Evolutionary conservation across 2,329 filamentous ascomycete species (phyloP).

Genomic region (Microdochium nivale): DNA sequence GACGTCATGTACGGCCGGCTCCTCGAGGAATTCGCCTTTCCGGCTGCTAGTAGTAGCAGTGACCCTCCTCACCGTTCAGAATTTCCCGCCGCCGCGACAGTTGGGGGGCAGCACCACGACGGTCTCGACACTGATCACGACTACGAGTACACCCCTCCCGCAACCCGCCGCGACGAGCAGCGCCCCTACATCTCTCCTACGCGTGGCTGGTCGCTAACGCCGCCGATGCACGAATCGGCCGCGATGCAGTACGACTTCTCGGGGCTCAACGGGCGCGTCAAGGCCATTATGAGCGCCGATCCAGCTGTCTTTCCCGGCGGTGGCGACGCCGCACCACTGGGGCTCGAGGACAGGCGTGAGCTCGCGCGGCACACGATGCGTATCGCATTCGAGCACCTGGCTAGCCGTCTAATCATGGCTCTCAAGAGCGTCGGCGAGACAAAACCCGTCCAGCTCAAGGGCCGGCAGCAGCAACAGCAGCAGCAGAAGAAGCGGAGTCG

Average conservation of each 20-base stretch:
- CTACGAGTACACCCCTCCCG: slow-evolving; percentile 50
- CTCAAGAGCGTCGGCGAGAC: slow-evolving; percentile 26
- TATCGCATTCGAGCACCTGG: slow-evolving; percentile 80
- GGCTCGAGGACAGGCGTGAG: slow-evolving; percentile 51
- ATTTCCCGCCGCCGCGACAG: no score
- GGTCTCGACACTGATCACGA: slow-evolving; percentile 4
- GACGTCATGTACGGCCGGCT: slow-evolving; percentile 73
- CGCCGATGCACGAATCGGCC: slow-evolving; percentile 53
- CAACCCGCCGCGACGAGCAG: slow-evolving; percentile 49
- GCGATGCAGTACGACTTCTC: slow-evolving; percentile 66
- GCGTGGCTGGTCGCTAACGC: slow-evolving; percentile 55
- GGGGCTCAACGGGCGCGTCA: slow-evolving; percentile 58
- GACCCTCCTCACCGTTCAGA: background rate
- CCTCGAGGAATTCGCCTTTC: slow-evolving; percentile 75
- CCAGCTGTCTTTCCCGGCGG: no score
- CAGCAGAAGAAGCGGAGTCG: slow-evolving; percentile 1
- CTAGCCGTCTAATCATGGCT: slow-evolving; percentile 62
- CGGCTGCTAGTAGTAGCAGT: slow-evolving; percentile 13
- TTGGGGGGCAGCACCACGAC: no score
- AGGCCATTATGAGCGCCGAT: slow-evolving; percentile 33
- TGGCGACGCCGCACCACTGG: slow-evolving; percentile 27
- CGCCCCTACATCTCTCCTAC: slow-evolving; percentile 23
- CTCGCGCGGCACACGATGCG: slow-evolving; percentile 71
- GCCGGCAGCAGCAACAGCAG: background rate
- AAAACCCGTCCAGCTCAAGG: no score